Conservation (phyloP, 1,284 basidiomycete species). For the Mycosarcoma maydis region DNA sequence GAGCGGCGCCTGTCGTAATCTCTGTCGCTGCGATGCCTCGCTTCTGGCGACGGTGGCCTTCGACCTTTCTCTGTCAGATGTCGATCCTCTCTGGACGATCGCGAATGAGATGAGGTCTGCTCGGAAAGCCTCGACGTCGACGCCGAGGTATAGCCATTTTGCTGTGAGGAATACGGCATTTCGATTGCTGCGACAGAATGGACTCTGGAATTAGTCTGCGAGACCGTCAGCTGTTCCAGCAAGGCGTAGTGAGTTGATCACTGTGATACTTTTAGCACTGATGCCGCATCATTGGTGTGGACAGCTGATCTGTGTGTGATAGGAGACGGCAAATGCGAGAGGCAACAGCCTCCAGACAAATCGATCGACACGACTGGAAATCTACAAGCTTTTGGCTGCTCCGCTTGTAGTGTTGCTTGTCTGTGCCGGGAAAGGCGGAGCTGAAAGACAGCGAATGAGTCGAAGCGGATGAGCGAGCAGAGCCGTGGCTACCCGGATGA, state of each 20-base stretch:
- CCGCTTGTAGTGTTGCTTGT: no score
- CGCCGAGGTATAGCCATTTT: constrained; percentile 13
- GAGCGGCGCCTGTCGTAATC: constrained; percentile 3
- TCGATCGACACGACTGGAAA: no score
- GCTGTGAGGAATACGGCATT: constrained; percentile 22
- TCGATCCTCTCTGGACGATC: constrained; percentile 9
- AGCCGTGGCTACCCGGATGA: no score
- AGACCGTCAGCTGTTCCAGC: not conserved
- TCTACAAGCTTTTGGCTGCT: no score
- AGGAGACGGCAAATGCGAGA: not conserved
- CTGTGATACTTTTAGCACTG: not conserved
- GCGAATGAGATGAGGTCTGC: constrained; percentile 4
- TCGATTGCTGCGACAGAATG: not conserved
- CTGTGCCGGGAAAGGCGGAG: no score
- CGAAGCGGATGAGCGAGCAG: no score
- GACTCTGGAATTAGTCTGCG: not conserved
- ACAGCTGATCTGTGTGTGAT: not conserved
- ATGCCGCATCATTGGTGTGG: constrained; percentile 2
- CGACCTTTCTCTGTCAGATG: not conserved
- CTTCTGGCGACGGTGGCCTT: constrained; percentile 9
- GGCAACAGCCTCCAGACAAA: not conserved
- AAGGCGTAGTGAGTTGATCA: not conserved
- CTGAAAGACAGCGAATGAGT: no score
- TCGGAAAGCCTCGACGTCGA: constrained; percentile 25
- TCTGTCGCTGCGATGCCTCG: not conserved